These are phyloP conservation scores for Annulohypoxylon bovei DNA, from an alignment of 495 filamentous ascomycete species.

Conservation along the genomic window DNA sequence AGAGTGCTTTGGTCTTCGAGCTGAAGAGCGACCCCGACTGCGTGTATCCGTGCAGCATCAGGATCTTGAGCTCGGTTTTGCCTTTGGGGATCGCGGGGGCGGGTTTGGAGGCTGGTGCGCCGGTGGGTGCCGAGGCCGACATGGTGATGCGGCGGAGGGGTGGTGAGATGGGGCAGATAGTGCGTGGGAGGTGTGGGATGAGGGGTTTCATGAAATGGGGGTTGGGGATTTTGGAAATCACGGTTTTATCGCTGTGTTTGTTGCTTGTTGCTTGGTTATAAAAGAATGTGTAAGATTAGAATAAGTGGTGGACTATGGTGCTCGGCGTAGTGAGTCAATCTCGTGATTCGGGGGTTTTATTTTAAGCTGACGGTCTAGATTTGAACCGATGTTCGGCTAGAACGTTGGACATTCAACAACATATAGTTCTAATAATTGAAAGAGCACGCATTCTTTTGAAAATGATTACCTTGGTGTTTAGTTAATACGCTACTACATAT, in stretches of 20 bases:
- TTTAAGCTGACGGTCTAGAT: conserved; percentile 3
- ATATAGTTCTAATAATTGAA: background rate
- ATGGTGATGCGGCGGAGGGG: conserved; percentile 15
- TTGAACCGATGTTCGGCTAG: conserved; percentile 10
- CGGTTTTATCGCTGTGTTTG: background rate
- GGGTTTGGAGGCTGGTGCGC: background rate
- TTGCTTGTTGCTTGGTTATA: background rate
- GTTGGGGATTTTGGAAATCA: background rate
- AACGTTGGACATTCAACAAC: background rate
- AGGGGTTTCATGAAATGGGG: conserved; percentile 10
- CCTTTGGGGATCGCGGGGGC: conserved; percentile 33
- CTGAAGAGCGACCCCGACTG: conserved; percentile 89
- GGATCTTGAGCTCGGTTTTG: conserved; percentile 59
- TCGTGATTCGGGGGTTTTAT: conserved; percentile 3
- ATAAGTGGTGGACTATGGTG: background rate
- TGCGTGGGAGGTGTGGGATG: background rate
- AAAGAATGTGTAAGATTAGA: background rate
- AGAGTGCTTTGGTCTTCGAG: conserved; percentile 86
- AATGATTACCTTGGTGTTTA: too few species aligned
- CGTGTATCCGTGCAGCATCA: conserved; percentile 82
- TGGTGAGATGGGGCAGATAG: background rate
- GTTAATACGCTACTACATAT: too few species aligned
- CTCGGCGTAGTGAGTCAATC: background rate
- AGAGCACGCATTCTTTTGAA: background rate
- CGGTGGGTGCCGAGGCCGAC: background rate